These are phyloP conservation scores for Pseudopediastrum boryanum DNA, from an alignment of 139 green algal genomes.

Conservation along the genomic window DNA sequence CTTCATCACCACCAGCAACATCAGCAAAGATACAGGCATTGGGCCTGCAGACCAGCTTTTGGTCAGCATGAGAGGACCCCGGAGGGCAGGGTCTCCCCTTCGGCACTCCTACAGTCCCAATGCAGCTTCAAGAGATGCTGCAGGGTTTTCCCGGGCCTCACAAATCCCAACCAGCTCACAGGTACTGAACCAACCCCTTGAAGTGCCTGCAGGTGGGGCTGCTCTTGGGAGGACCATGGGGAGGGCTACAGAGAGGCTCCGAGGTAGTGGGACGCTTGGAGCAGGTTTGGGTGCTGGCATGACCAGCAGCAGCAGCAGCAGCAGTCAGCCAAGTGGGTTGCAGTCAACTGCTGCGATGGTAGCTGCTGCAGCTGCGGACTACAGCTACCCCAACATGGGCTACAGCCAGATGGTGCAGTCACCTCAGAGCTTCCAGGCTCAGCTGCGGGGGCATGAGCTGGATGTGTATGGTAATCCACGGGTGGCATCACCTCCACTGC, in stretches of 20 bases:
- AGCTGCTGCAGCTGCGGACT: conserved; percentile 29
- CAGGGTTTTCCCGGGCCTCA: too few species aligned
- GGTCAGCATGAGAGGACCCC: too few species aligned
- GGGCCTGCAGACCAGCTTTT: too few species aligned
- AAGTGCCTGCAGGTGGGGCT: neutral
- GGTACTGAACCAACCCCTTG: neutral
- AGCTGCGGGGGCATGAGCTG: neutral
- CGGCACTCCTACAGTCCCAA: too few species aligned
- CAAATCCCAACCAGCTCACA: conserved; percentile 11
- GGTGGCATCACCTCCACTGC: conserved; percentile 35
- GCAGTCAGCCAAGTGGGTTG: neutral
- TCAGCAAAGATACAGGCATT: too few species aligned
- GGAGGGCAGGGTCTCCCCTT: too few species aligned
- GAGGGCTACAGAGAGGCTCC: neutral
- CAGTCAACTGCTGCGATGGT: neutral
- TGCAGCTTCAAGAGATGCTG: too few species aligned
- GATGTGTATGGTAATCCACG: conserved; percentile 66
- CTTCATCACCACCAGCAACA: too few species aligned
- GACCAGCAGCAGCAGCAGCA: conserved; percentile 11
- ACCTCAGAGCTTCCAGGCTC: neutral
- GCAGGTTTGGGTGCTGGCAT: neutral
- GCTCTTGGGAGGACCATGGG: neutral
- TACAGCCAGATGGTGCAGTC: conserved; percentile 21
- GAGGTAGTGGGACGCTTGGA: neutral
- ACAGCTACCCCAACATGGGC: conserved; percentile 37